A percentile compares a stretch with the other conserved stretches of the same genome.
These are phyloP conservation scores for Warburgia ugandensis DNA, from an alignment of 164 flowering plant species.

Conservation along the genomic window DNA sequence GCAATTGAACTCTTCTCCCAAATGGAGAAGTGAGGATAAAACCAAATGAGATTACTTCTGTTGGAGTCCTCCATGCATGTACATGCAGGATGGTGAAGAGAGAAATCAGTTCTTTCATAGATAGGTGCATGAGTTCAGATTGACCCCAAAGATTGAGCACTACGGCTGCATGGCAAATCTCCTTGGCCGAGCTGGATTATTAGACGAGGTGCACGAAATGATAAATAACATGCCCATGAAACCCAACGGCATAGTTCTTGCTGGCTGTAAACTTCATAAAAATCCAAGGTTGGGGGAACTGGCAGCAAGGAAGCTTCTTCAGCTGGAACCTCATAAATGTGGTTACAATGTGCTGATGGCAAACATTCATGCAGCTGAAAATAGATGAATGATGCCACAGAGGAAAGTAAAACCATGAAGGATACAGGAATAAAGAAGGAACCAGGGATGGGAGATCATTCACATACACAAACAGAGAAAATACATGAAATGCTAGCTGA, in stretches of 20 bases:
- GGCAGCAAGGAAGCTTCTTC: slow-evolving; percentile 32
- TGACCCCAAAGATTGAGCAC: slow-evolving; percentile 47
- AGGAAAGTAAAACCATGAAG: slow-evolving; percentile 33
- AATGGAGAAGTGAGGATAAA: slow-evolving; percentile 27
- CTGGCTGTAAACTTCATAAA: slow-evolving; percentile 44
- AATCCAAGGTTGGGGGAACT: slow-evolving; percentile 34
- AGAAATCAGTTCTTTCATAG: slow-evolving; percentile 31
- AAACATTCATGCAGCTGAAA: slow-evolving; percentile 45
- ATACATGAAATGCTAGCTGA: slow-evolving; percentile 33
- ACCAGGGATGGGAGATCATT: slow-evolving; percentile 41
- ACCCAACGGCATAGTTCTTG: slow-evolving; percentile 39
- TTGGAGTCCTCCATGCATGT: slow-evolving; percentile 45
- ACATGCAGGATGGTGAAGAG: slow-evolving; percentile 55
- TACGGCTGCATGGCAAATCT: slow-evolving; percentile 66
- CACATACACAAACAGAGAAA: slow-evolving; percentile 23
- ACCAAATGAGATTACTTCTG: slow-evolving; percentile 48
- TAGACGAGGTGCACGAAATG: slow-evolving; percentile 35
- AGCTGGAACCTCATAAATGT: slow-evolving; percentile 35
- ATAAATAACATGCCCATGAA: slow-evolving; percentile 40
- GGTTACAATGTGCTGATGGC: slow-evolving; percentile 43
- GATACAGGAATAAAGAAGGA: slow-evolving; percentile 30
- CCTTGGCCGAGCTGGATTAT: slow-evolving; percentile 52
- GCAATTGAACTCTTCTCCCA: slow-evolving; percentile 37
- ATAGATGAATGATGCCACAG: slow-evolving; percentile 44
- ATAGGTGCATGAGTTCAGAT: slow-evolving; percentile 27